Conservation (phyloP, 495 filamentous ascomycete genomes). For the Usnea hakonensis region DNA sequence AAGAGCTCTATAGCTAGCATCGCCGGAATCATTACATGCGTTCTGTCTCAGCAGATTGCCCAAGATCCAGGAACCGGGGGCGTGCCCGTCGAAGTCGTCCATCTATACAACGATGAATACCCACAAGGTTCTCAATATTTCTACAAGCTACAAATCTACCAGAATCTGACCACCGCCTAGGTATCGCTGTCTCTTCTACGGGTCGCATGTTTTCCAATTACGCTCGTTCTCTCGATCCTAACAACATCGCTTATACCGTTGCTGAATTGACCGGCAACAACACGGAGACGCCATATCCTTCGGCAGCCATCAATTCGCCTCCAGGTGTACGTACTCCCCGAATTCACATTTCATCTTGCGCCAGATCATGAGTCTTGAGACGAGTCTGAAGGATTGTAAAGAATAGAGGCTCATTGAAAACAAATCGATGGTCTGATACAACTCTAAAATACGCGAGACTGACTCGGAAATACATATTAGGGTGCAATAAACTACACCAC, state of each 20-base stretch:
- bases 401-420: not conserved
- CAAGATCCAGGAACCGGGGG: slow-evolving; percentile 16
- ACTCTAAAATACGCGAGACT: not conserved
- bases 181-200: slow-evolving; percentile 37
- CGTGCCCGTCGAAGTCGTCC: slow-evolving; percentile 19
- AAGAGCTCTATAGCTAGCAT: not conserved
- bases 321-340: slow-evolving; percentile 20
- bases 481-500: slow-evolving; percentile 41
- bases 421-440: not conserved
- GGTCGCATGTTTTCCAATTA: slow-evolving; percentile 42
- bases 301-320: slow-evolving; percentile 34
- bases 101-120: slow-evolving; percentile 26
- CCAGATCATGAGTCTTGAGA: not conserved
- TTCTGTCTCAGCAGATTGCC: slow-evolving; percentile 16
- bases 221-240: slow-evolving; percentile 35
- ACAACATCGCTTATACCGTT: slow-evolving; percentile 38
- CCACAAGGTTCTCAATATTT: slow-evolving; percentile 16
- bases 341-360: not conserved
- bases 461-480: not conserved
- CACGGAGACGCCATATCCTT: slow-evolving; percentile 37
- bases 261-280: slow-evolving; percentile 35
- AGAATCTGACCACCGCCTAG: slow-evolving; percentile 14
- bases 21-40: not conserved
- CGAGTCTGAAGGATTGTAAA: not conserved
- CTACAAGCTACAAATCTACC: too few relatives aligned